Percentiles rank a stretch among this genome's conserved stretches.
Conservation (phyloP, 148 eudicot species). For the Camellia lanceoleosa region DNA sequence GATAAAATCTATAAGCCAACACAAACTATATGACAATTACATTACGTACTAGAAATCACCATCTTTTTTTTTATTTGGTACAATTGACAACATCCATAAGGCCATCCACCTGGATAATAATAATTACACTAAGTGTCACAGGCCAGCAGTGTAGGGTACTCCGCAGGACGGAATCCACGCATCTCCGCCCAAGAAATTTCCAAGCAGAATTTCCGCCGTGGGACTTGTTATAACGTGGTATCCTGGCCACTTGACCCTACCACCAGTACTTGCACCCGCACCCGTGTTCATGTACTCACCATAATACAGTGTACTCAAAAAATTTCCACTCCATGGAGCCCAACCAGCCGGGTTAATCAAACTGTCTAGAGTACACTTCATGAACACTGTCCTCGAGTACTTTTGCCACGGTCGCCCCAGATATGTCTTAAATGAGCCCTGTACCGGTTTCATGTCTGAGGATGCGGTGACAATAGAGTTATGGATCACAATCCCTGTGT, state of each 20-base stretch:
- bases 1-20: not conserved
- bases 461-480: constrained; percentile 15
- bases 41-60: no score
- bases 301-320: constrained; percentile 44
- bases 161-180: constrained; percentile 50
- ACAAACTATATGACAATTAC: no score
- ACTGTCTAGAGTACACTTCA: constrained; percentile 35
- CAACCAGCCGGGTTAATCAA: constrained; percentile 42
- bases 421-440: constrained; percentile 24
- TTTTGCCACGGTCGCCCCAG: constrained; percentile 51
- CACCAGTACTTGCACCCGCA: constrained; percentile 38
- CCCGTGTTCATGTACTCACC: constrained; percentile 61
- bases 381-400: constrained; percentile 47
- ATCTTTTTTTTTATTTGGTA: no score
- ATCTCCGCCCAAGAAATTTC: constrained; percentile 44
- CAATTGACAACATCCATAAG: no score
- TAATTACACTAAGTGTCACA: constrained; percentile 20
- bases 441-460: constrained; percentile 19
- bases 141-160: constrained; percentile 44
- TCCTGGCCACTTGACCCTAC: constrained; percentile 61
- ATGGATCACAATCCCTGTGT: constrained; percentile 26
- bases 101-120: no score
- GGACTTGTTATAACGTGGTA: constrained; percentile 36
- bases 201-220: no score
- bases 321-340: constrained; percentile 47